phyloP scores from a whole-genome alignment of 2,329 filamentous ascomycete genomes.

The Cladorrhinum sp. region DNA sequence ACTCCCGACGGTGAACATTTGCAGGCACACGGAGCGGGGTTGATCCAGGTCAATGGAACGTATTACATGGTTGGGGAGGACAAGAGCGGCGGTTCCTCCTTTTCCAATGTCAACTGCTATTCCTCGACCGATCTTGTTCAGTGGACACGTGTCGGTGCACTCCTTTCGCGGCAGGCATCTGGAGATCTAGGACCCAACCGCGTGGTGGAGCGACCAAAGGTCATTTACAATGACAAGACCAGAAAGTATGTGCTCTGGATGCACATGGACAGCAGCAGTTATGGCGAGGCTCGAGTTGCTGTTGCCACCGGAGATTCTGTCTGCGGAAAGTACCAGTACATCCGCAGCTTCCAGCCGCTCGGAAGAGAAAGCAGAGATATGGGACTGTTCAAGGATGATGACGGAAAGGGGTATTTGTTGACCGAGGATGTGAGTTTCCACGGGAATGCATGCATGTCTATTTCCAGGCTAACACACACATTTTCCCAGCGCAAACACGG shows the following conservation, averaged over 20 bases:
- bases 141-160: conserved; percentile 60
- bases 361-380: conserved; percentile 52
- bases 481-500: conserved; percentile 54
- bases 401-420: conserved; percentile 59
- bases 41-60: conserved; percentile 53
- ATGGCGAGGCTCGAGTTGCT: conserved; percentile 62
- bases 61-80: conserved; percentile 71
- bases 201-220: conserved; percentile 65
- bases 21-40: conserved; percentile 64
- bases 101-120: conserved; percentile 67
- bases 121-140: conserved; percentile 59
- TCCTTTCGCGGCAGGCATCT: conserved; percentile 51
- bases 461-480: not conserved
- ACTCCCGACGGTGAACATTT: conserved; percentile 52
- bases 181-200: conserved; percentile 60
- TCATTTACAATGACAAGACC: conserved; percentile 65
- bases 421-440: conserved; percentile 52
- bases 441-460: too few species aligned
- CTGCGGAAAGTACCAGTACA: conserved; percentile 54
- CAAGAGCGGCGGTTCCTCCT: conserved; percentile 59
- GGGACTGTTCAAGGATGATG: conserved; percentile 59
- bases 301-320: conserved; percentile 58
- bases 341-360: conserved; percentile 33
- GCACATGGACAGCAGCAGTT: conserved; percentile 62
- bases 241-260: conserved; percentile 66